Percentiles rank a stretch among this genome's conserved stretches.
Evolutionary conservation across 768 basidiomycete species (phyloP).

Genomic region (Suillus lakei): DNA sequence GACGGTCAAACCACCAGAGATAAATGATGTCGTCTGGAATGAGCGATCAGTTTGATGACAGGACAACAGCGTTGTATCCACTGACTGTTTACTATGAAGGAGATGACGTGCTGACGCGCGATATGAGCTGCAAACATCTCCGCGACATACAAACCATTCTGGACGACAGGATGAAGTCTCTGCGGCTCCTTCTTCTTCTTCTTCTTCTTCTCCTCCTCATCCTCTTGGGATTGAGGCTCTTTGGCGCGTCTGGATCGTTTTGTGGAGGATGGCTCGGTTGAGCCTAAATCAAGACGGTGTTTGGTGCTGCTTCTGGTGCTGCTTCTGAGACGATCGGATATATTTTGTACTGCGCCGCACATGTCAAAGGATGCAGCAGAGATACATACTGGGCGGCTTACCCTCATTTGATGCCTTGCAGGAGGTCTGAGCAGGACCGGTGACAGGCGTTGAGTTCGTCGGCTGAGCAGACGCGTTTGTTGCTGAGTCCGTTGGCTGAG

Average conservation of each 20-base stretch:
- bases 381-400: background rate
- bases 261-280: background rate
- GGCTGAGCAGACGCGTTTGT: background rate
- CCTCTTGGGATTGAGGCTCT: background rate
- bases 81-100: background rate
- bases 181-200: background rate
- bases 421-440: background rate
- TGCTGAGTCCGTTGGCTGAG: background rate
- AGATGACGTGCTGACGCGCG: background rate
- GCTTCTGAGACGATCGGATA: background rate
- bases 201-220: background rate
- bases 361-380: background rate
- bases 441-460: background rate
- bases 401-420: background rate
- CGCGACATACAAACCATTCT: background rate
- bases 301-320: background rate
- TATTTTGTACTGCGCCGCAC: background rate
- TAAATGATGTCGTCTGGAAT: background rate
- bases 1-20: constrained; percentile 7
- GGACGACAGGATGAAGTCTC: background rate
- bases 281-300: background rate
- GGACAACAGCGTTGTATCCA: background rate
- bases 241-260: background rate
- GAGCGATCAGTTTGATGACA: background rate
- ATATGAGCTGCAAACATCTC: background rate